A percentile compares a stretch with the other conserved stretches of the same genome.
Evolutionary conservation across 1,139 yeast species (phyloP).

Genomic region (Hyphopichia wangnamkhiaoensis): DNA sequence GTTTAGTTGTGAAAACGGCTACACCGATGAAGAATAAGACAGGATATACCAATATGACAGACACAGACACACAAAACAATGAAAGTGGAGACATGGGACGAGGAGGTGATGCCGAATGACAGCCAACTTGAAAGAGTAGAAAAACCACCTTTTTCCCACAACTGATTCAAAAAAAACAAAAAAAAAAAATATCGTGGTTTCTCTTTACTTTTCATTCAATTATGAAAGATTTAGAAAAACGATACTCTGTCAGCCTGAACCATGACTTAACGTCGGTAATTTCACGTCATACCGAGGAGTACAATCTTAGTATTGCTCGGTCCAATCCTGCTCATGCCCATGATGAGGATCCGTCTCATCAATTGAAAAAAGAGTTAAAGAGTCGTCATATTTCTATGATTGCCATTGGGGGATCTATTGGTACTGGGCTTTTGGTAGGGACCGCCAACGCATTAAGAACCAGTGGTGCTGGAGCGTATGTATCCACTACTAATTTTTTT

Average conservation of each 20-base stretch:
- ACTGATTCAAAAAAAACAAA: too few species aligned
- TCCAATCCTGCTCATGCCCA: constrained; percentile 18
- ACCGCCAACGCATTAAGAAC: constrained; percentile 62
- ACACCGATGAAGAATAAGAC: too few species aligned
- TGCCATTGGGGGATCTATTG: constrained; percentile 56
- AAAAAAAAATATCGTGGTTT: too few species aligned
- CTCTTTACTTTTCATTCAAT: too few species aligned
- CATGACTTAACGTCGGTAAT: constrained; percentile 30
- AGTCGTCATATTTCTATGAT: constrained; percentile 78
- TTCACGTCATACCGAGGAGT: constrained; percentile 51
- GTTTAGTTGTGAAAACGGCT: too few species aligned
- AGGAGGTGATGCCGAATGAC: too few species aligned
- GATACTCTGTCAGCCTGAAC: constrained; percentile 5
- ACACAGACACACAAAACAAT: too few species aligned
- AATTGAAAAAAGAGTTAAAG: constrained; percentile 60
- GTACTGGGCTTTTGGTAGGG: constrained; percentile 73
- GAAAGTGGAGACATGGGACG: too few species aligned
- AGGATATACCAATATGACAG: too few species aligned
- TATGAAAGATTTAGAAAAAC: constrained; percentile 23
- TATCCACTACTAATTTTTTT: too few species aligned
- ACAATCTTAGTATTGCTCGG: constrained; percentile 47
- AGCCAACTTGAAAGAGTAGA: too few species aligned
- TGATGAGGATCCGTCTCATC: constrained; percentile 39
- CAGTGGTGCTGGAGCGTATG: constrained; percentile 67
- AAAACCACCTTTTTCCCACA: too few species aligned